These are phyloP conservation scores for Pterula multifida DNA, from an alignment of 1,284 basidiomycete genomes.

Conservation along the genomic window DNA sequence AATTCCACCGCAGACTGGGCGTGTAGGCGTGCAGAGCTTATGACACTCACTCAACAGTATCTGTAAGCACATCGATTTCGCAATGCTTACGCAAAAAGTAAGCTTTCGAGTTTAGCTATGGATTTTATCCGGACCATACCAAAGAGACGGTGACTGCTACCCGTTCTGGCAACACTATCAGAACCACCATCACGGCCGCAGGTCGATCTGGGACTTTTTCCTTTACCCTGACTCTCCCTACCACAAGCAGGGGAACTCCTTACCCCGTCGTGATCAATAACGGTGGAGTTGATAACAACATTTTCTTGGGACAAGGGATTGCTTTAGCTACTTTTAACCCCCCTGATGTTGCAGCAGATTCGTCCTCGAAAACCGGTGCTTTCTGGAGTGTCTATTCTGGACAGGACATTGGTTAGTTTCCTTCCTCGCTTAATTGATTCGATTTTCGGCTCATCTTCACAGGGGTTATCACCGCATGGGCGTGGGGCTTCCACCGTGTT, in stretches of 20 bases:
- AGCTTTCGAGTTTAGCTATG: slow-evolving; percentile 8
- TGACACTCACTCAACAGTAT: slow-evolving; percentile 13
- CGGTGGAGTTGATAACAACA: slow-evolving; percentile 11
- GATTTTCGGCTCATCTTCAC: background rate
- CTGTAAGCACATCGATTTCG: background rate
- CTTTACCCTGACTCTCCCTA: slow-evolving; percentile 10
- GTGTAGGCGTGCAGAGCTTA: slow-evolving; percentile 11
- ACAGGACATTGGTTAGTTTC: slow-evolving; percentile 10
- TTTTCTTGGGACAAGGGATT: slow-evolving; percentile 10
- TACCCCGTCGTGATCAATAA: slow-evolving; percentile 11
- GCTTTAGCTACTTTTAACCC: slow-evolving; percentile 12
- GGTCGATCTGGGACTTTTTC: slow-evolving; percentile 9
- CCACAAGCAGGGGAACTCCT: slow-evolving; percentile 8
- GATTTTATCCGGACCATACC: slow-evolving; percentile 13
- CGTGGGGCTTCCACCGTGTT: slow-evolving; percentile 12
- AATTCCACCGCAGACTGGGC: slow-evolving; percentile 12
- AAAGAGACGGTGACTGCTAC: slow-evolving; percentile 11
- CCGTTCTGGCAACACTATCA: slow-evolving; percentile 9
- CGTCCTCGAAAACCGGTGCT: slow-evolving; percentile 12
- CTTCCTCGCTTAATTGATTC: background rate
- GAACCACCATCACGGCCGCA: slow-evolving; percentile 9
- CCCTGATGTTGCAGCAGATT: slow-evolving; percentile 12
- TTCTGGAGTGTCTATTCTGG: slow-evolving; percentile 16
- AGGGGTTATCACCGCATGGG: slow-evolving; percentile 12
- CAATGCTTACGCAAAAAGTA: background rate